Percentiles rank a stretch among this genome's conserved stretches.
phyloP scores from a whole-genome alignment of 106 monocot genomes.

The Phalaenopsis aphrodite region DNA sequence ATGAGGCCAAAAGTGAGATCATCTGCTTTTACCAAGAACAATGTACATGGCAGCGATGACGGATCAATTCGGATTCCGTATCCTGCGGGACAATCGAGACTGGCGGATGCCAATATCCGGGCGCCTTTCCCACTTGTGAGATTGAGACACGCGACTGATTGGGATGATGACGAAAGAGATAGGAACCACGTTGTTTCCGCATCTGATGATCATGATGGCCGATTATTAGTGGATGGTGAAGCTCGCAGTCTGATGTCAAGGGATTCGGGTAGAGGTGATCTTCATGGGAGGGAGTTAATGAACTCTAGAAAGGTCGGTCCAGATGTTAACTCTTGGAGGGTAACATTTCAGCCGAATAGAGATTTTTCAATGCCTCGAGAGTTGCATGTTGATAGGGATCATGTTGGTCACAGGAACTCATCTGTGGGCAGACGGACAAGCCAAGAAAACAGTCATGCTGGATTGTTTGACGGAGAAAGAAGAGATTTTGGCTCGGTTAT shows the following conservation, averaged over 20 bases:
- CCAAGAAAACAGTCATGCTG: conserved; percentile 17
- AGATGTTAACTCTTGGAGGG: conserved; percentile 46
- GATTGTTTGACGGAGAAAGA: conserved; percentile 26
- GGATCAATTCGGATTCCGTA: not conserved
- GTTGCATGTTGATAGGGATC: conserved; percentile 20
- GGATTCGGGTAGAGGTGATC: conserved; percentile 39
- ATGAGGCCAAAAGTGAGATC: conserved; percentile 59
- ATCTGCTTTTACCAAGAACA: conserved; percentile 10
- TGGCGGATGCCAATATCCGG: conserved; percentile 17
- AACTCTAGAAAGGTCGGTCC: conserved; percentile 21
- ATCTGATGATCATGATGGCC: conserved; percentile 25
- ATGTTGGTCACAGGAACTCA: conserved; percentile 17
- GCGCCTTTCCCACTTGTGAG: conserved; percentile 45
- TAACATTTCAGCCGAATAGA: not conserved
- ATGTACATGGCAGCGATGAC: not conserved
- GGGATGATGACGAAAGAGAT: conserved; percentile 95
- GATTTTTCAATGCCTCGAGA: conserved; percentile 12
- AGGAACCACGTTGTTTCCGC: conserved; percentile 19
- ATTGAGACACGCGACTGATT: conserved; percentile 52
- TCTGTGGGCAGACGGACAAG: conserved; percentile 29
- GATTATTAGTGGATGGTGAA: conserved; percentile 14
- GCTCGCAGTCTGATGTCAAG: conserved; percentile 9
- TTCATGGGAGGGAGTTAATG: conserved; percentile 37
- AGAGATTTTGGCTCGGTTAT: conserved; percentile 26
- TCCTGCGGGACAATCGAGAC: conserved; percentile 12